These are phyloP conservation scores for Auricularia heimuer DNA, from an alignment of 768 basidiomycete species.

Conservation along the genomic window DNA sequence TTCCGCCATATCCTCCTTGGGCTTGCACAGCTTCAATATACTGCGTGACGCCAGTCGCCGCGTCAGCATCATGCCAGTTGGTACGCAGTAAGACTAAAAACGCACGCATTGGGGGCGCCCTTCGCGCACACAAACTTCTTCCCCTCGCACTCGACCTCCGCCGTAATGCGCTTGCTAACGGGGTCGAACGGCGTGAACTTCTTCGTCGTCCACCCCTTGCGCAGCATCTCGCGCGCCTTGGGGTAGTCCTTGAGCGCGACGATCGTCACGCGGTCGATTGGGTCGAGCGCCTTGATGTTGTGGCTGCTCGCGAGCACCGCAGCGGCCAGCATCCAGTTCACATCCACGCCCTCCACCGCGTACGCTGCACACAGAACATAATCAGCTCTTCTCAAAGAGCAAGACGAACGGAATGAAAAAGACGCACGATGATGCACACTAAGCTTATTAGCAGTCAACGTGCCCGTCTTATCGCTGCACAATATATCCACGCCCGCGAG, in stretches of 20 bases:
- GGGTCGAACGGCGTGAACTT: slow-evolving; percentile 42
- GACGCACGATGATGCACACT: slow-evolving; percentile 27
- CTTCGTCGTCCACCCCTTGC: slow-evolving; percentile 29
- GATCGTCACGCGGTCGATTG: slow-evolving; percentile 40
- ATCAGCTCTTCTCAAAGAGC: neutral
- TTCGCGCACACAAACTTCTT: slow-evolving; percentile 33
- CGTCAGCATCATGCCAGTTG: neutral
- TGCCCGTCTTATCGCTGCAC: slow-evolving; percentile 36
- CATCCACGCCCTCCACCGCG: slow-evolving; percentile 9
- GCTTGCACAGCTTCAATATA: slow-evolving; percentile 32
- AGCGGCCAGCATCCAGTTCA: slow-evolving; percentile 27
- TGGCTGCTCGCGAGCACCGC: slow-evolving; percentile 39
- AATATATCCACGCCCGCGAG: slow-evolving; percentile 42
- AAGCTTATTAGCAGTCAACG: slow-evolving; percentile 40
- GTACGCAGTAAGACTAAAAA: neutral
- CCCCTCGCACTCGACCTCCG: slow-evolving; percentile 35
- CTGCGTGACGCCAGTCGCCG: slow-evolving; percentile 13
- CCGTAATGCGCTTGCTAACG: slow-evolving; percentile 41
- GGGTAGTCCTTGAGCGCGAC: slow-evolving; percentile 36
- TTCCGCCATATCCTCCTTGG: slow-evolving; percentile 22
- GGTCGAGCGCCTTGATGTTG: slow-evolving; percentile 36
- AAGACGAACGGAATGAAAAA: neutral
- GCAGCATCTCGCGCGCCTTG: slow-evolving; percentile 32
- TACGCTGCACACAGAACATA: neutral
- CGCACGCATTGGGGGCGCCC: slow-evolving; percentile 35